phyloP scores from a whole-genome alignment of 2,329 filamentous ascomycete species.

The Clarireedia monteithiana region DNA sequence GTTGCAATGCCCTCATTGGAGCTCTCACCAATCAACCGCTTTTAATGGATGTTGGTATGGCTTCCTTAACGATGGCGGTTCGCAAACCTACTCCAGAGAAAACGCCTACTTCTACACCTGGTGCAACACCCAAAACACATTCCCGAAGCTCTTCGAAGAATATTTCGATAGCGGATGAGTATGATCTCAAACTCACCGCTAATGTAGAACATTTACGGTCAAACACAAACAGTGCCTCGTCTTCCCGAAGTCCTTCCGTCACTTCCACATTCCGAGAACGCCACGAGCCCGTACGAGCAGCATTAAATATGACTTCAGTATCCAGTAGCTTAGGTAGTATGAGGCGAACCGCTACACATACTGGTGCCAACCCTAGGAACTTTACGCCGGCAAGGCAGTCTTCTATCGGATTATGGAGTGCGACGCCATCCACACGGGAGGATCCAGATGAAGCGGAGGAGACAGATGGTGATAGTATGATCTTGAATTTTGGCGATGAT shows the following conservation, averaged over 20 bases:
- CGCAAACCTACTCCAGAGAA: slow-evolving; percentile 37
- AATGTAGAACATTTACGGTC: slow-evolving; percentile 64
- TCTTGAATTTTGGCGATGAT: slow-evolving; percentile 41
- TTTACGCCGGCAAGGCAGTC: slow-evolving; percentile 22
- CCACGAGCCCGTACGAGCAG: slow-evolving; percentile 13
- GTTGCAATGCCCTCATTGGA: slow-evolving; percentile 91
- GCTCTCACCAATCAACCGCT: slow-evolving; percentile 88
- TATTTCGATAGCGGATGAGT: slow-evolving; percentile 50
- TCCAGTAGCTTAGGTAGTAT: slow-evolving; percentile 27
- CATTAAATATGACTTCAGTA: slow-evolving; percentile 8
- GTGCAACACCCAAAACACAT: slow-evolving; percentile 31
- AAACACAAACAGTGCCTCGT: slow-evolving; percentile 30
- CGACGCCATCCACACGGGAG: slow-evolving; percentile 35
- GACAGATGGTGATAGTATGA: slow-evolving; percentile 30
- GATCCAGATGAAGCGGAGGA: slow-evolving; percentile 38
- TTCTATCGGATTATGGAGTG: slow-evolving; percentile 42
- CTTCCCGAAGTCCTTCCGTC: slow-evolving; percentile 30
- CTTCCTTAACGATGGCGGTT: slow-evolving; percentile 83
- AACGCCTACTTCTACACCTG: slow-evolving; percentile 16
- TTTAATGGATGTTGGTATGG: slow-evolving; percentile 80
- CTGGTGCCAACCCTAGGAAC: slow-evolving; percentile 16
- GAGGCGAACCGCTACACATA: slow-evolving; percentile 26
- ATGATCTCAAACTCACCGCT: slow-evolving; percentile 68
- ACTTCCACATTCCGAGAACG: slow-evolving; percentile 24
- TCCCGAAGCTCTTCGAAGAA: slow-evolving; percentile 30